Base-by-base conservation (phyloP, 2,329 filamentous ascomycete species). In the Paramyrothecium sp. region DNA sequence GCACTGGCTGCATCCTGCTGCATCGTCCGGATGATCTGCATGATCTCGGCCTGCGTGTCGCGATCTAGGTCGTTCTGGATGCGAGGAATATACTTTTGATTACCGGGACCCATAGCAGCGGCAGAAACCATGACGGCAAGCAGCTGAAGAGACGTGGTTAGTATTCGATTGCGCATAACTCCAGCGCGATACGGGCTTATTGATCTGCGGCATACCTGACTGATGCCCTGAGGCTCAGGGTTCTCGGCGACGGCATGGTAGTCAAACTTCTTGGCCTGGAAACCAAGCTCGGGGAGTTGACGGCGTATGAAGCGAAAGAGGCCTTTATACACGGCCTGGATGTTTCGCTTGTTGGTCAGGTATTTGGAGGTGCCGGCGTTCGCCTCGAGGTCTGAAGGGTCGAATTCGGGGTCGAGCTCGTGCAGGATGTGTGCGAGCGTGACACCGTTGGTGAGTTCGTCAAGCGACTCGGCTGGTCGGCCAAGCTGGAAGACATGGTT, bases 51-150 rank as follows among this genome's bases (percentile, higher is more conserved):
- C 61, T 81, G 78, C 11, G 73, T 73, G 12, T 73, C 67, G 26
- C 70, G 69, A 60, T 81, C 78, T 26, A 81, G 69, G 34, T 67
- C 67, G 52, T 69, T 67, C 57, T 74, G 73, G 44, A 83, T 78
- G 21, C 71, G 70, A 8, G 69, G 70, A 49, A 89, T 78, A 66
- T 86, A 87, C 65, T 75, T 75, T 34, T 78, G 76, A 56, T 80
- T 80, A 55, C 84, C 81, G 23, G 83, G 80, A 13, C 85, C 86
- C 67, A 82, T 80, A 60, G 87, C 81, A 23, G 84, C 84, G n/a
- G 87, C 74, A 16, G 71, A 81, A 21, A 89, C 76, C 67, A 89
- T 80, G 56, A 89, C 77, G 58, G 85, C 84, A 47, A 89, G 75
- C 53, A 89, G 76, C 76, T 88, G 76, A 56, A 77, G 73, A 50